phyloP scores from a whole-genome alignment of 148 eudicot species.

The Tetragonia tetragonoides region DNA sequence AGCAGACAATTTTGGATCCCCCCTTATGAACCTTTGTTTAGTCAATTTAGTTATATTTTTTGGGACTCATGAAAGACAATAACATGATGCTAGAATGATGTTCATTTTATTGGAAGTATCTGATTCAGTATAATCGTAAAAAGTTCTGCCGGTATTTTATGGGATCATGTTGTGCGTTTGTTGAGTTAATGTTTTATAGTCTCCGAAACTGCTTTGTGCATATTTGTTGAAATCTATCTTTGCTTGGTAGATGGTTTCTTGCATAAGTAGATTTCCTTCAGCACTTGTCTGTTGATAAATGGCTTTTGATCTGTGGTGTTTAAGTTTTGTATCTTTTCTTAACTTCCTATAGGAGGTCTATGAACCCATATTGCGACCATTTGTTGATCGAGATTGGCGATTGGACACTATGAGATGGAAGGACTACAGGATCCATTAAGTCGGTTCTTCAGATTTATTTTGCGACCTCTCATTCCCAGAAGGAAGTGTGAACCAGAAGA shows the following conservation, averaged over 20 bases:
- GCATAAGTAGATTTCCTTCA: neutral
- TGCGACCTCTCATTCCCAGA: conserved; percentile 39
- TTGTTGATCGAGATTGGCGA: conserved; percentile 79
- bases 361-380: conserved; percentile 73
- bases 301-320: neutral
- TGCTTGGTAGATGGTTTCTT: neutral
- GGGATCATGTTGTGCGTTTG: neutral
- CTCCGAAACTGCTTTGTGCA: neutral
- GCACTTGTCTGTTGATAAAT: neutral
- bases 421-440: conserved; percentile 86
- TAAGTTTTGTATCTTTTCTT: neutral
- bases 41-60: neutral
- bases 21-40: neutral
- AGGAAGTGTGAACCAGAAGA: conserved; percentile 41
- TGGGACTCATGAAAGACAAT: neutral
- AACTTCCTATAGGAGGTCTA: conserved; percentile 75
- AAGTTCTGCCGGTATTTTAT: neutral
- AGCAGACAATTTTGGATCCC: neutral
- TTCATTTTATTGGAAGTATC: neutral
- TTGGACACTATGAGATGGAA: conserved; percentile 97
- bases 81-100: conserved; percentile 1
- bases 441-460: conserved; percentile 57
- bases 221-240: neutral
- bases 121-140: neutral
- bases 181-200: neutral